Base-by-base conservation (phyloP, 1,139 yeast species). In the Candida pseudoviswanathii region DNA sequence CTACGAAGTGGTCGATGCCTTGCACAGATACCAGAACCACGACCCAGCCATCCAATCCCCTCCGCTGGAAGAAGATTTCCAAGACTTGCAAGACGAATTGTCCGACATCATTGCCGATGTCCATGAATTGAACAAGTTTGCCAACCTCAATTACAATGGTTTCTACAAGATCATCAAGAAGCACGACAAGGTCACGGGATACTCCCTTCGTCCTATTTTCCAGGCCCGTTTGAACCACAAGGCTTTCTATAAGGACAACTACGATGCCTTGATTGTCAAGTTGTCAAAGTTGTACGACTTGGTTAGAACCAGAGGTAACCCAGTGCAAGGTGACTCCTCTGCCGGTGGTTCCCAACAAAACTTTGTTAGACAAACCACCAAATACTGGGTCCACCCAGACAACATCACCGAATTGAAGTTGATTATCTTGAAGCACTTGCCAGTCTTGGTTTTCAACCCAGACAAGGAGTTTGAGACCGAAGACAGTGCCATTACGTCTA, bases 371-470 rank as follows among this genome's bases (percentile, higher is more conserved):
- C 99, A 94, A 71, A 94, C 99, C 21, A 94, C 99, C 21, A 94
- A 94, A 65, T 94, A 94, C 72, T 94, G 99, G 99, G 98, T 94
- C 30, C 99, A 94, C 66, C 97, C 97, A 7, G 99, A 94, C 70
- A 94, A 94, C 68, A 92, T 94, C 64, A 94, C 99, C n/a, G 99
- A 94, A 71, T 81, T 94, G 68, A 94, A 94, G 72, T 80, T 94
- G 64, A 88, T 91, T 57, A 86, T 94, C 56, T 79, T 94, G 66
- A 92, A 94, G 71, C 99, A 94, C 70, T 78, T 94, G 61, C 99
- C 99, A 1, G 99, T 94, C 32, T 80, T 94, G 58, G 99, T 94
- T 36, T 94, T 94, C 80, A 94, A 94, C 64, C 86, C 98, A 45
- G 92, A 90, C 64, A 94, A 94, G 73, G 99, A 94, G 68, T 94